Evolutionary conservation across 352 stramenopile genomes (phyloP).

Genomic region (Phytophthora vignae): DNA sequence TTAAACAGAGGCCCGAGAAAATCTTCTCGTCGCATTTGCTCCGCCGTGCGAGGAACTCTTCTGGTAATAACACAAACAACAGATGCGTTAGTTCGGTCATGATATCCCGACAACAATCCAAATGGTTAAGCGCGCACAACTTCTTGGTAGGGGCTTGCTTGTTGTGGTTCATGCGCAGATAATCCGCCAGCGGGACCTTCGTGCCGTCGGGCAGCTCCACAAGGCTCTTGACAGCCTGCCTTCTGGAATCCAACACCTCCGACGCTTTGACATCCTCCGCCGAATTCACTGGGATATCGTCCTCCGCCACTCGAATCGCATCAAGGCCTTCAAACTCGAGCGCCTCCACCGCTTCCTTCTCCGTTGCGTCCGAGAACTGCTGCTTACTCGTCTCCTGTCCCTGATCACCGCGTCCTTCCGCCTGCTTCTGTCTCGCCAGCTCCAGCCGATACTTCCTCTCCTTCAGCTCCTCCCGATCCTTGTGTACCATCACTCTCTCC

Average conservation of each 20-base stretch:
- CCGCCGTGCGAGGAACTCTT: slow-evolving; percentile 41
- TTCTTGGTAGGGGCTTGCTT: slow-evolving; percentile 48
- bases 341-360: slow-evolving; percentile 19
- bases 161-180: slow-evolving; percentile 61
- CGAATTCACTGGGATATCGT: slow-evolving; percentile 33
- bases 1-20: slow-evolving; percentile 79
- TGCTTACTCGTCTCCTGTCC: slow-evolving; percentile 13
- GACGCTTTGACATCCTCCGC: slow-evolving; percentile 36
- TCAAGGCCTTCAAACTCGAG: slow-evolving; percentile 47
- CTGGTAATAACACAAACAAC: slow-evolving; percentile 27
- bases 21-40: slow-evolving; percentile 66
- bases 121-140: slow-evolving; percentile 48
- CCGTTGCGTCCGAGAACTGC: slow-evolving; percentile 27
- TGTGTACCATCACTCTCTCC: slow-evolving; percentile 67
- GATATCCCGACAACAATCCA: neutral
- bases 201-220: slow-evolving; percentile 73
- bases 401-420: slow-evolving; percentile 9
- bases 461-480: slow-evolving; percentile 68
- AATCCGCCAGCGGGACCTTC: slow-evolving; percentile 62
- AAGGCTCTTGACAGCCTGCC: slow-evolving; percentile 47
- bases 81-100: slow-evolving; percentile 10
- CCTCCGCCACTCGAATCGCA: slow-evolving; percentile 32
- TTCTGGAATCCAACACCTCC: slow-evolving; percentile 46
- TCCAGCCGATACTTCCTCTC: slow-evolving; percentile 66
- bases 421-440: slow-evolving; percentile 54